Evolutionary conservation across 179 eudicot genomes (phyloP).

Genomic region (Spergularia azorica): DNA sequence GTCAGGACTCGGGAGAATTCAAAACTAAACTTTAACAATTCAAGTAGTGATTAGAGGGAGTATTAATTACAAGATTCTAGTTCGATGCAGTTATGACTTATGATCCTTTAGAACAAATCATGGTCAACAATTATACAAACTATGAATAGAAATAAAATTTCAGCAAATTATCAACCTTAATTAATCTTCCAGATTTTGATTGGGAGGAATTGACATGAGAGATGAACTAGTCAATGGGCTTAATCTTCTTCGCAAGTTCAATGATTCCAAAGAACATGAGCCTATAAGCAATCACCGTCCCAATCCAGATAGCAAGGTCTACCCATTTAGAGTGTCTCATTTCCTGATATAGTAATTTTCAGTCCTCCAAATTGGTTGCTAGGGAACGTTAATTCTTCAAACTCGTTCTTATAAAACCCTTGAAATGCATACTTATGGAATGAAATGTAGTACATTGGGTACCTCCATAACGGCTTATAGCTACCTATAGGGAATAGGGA

Average conservation of each 20-base stretch:
- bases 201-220: background rate
- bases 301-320: slow-evolving; percentile 55
- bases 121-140: no score
- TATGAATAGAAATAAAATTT: no score
- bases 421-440: slow-evolving; percentile 57
- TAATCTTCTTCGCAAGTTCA: slow-evolving; percentile 40
- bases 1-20: no score
- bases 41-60: no score
- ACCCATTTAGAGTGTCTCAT: slow-evolving; percentile 75
- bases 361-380: slow-evolving; percentile 29
- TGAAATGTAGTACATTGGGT: slow-evolving; percentile 65
- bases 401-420: slow-evolving; percentile 76
- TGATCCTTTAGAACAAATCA: no score
- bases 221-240: slow-evolving; percentile 26
- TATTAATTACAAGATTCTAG: no score
- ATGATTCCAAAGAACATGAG: slow-evolving; percentile 50
- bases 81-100: no score
- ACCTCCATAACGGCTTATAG: slow-evolving; percentile 51
- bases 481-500: no score
- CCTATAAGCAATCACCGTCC: slow-evolving; percentile 60
- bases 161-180: background rate
- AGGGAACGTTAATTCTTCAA: slow-evolving; percentile 50
- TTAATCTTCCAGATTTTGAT: background rate
- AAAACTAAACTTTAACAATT: no score
- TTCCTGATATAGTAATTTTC: slow-evolving; percentile 29